These are phyloP conservation scores for Candida broadrunensis DNA, from an alignment of 805 yeast species.

Conservation along the genomic window DNA sequence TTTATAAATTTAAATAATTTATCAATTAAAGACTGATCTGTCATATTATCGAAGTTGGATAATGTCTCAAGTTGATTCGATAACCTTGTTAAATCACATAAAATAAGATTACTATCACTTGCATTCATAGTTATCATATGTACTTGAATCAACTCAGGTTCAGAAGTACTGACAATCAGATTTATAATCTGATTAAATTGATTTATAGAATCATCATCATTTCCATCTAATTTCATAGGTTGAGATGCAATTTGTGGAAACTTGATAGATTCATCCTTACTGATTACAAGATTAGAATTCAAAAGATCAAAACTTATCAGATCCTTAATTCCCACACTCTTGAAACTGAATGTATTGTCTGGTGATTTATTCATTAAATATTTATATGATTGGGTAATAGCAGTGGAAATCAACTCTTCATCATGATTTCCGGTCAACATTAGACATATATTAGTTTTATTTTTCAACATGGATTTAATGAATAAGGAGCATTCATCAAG, in stretches of 20 bases:
- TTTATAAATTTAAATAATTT: constrained; percentile 3
- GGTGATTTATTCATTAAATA: neutral
- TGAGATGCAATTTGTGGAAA: constrained; percentile 1
- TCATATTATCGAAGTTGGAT: neutral
- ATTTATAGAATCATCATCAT: neutral
- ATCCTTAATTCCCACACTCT: neutral
- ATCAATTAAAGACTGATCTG: neutral
- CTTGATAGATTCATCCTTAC: neutral
- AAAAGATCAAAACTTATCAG: neutral
- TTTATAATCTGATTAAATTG: neutral
- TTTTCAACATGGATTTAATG: constrained; percentile 10
- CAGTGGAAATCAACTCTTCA: neutral
- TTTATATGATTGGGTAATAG: neutral
- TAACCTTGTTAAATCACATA: constrained; percentile 2
- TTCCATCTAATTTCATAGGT: constrained; percentile 4
- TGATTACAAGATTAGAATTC: neutral
- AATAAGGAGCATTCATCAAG: constrained; percentile 20
- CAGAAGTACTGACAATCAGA: neutral
- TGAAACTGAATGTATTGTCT: neutral
- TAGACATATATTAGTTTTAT: constrained; percentile 12
- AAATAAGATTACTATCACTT: neutral
- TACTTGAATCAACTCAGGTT: neutral
- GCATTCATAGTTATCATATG: constrained; percentile 2
- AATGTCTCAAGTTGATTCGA: neutral
- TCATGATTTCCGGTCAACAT: constrained; percentile 14